phyloP scores from a whole-genome alignment of 1,284 basidiomycete genomes.

The Ganoderma boninense region DNA sequence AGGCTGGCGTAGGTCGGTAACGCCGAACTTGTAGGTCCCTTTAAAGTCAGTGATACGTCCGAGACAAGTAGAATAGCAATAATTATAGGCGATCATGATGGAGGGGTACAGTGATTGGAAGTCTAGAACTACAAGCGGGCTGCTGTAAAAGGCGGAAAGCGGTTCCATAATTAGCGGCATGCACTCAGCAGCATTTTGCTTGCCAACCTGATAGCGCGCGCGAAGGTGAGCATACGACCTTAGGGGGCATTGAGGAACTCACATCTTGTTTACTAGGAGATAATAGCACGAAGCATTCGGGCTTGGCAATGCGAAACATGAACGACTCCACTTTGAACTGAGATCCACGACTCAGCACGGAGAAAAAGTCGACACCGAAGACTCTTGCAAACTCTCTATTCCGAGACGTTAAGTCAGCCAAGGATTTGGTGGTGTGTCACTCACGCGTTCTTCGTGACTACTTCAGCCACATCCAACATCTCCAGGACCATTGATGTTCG shows the following conservation, averaged over 20 bases:
- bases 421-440: conserved; percentile 37
- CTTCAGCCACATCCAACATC: conserved; percentile 82
- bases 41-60: conserved; percentile 88
- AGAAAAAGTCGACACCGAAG: conserved; percentile 97
- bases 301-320: conserved; percentile 98
- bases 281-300: conserved; percentile 89
- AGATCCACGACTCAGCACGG: conserved; percentile 93
- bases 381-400: conserved; percentile 94
- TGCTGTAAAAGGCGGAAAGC: conserved; percentile 90
- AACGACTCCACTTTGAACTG: conserved; percentile 99
- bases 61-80: conserved; percentile 97
- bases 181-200: conserved; percentile 95
- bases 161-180: conserved; percentile 97
- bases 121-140: conserved; percentile 92
- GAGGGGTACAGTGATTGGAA: conserved; percentile 97
- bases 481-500: conserved; percentile 76
- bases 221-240: conserved; percentile 7
- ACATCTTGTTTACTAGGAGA: conserved; percentile 90
- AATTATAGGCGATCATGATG: conserved; percentile 98
- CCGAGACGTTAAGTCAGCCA: neutral
- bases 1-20: conserved; percentile 78
- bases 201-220: conserved; percentile 74
- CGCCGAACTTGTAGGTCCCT: conserved; percentile 89
- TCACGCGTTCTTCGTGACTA: conserved; percentile 89
- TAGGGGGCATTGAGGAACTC: conserved; percentile 36